Evolutionary conservation across 2,329 filamentous ascomycete species (phyloP).

Genomic region (Trichophyton simii): DNA sequence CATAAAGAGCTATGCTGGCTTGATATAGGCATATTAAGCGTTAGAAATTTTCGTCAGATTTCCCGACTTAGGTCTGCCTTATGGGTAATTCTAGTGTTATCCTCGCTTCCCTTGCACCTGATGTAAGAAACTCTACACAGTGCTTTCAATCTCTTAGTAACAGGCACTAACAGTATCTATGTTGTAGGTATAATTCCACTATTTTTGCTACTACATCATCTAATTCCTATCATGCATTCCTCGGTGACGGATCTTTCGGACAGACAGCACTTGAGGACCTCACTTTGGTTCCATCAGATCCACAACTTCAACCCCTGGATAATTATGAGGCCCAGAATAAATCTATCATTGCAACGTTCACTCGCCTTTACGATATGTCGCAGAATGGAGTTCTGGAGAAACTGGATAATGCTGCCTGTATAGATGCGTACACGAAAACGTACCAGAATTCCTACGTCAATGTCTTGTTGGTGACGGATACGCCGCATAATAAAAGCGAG

Average conservation of each 20-base stretch:
- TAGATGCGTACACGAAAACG: neutral
- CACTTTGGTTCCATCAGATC: neutral
- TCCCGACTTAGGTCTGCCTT: neutral
- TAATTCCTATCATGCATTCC: neutral
- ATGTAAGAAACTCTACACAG: neutral
- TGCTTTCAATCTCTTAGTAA: neutral
- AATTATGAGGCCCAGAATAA: neutral
- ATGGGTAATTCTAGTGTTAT: neutral
- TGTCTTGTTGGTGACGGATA: neutral
- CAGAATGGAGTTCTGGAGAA: neutral
- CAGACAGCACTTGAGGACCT: neutral
- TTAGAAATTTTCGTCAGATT: constrained; percentile 16
- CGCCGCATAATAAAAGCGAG: neutral
- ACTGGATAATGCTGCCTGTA: neutral
- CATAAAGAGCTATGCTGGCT: constrained; percentile 21
- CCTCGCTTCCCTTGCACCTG: neutral
- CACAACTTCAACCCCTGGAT: neutral
- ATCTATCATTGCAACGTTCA: neutral
- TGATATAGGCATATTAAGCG: constrained; percentile 21
- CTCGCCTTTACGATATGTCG: neutral
- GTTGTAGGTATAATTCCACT: neutral
- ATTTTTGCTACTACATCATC: neutral
- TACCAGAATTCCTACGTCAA: neutral
- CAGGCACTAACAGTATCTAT: neutral
- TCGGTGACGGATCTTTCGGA: neutral